These are phyloP conservation scores for Candida koratica DNA, from an alignment of 805 yeast species.

Conservation along the genomic window DNA sequence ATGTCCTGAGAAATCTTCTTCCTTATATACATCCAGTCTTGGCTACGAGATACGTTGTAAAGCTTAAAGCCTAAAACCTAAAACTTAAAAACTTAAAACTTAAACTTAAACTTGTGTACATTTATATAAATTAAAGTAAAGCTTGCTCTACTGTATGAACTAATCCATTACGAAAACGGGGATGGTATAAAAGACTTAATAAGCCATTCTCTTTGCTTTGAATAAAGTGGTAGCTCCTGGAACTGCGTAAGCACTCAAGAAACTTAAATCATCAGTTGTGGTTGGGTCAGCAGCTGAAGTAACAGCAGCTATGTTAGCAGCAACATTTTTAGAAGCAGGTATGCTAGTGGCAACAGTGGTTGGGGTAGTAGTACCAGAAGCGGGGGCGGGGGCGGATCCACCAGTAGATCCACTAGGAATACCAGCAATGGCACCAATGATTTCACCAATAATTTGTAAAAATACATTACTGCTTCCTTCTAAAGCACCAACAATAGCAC, in stretches of 20 bases:
- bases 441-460: conserved; percentile 15
- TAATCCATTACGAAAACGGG: too few species aligned
- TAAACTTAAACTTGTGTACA: too few species aligned
- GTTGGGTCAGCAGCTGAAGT: conserved; percentile 14
- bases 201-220: conserved; percentile 23
- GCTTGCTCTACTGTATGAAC: too few species aligned
- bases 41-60: background rate
- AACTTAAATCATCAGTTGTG: conserved; percentile 13
- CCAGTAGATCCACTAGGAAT: conserved; percentile 5
- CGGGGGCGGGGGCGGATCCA: conserved; percentile 12
- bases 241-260: conserved; percentile 15
- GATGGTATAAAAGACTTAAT: too few species aligned
- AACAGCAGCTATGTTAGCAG: conserved; percentile 10
- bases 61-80: too few species aligned
- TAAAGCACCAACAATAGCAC: conserved; percentile 25
- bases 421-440: conserved; percentile 28
- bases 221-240: conserved; percentile 21
- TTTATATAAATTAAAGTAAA: too few species aligned
- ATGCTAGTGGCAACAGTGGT: conserved; percentile 13
- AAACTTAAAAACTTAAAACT: too few species aligned
- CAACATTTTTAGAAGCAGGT: conserved; percentile 9
- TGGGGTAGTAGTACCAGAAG: conserved; percentile 18
- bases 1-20: background rate
- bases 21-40: too few species aligned
- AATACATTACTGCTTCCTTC: conserved; percentile 19